Evolutionary conservation across 495 filamentous ascomycete species (phyloP).

Genomic region (Penicillium parvum): DNA sequence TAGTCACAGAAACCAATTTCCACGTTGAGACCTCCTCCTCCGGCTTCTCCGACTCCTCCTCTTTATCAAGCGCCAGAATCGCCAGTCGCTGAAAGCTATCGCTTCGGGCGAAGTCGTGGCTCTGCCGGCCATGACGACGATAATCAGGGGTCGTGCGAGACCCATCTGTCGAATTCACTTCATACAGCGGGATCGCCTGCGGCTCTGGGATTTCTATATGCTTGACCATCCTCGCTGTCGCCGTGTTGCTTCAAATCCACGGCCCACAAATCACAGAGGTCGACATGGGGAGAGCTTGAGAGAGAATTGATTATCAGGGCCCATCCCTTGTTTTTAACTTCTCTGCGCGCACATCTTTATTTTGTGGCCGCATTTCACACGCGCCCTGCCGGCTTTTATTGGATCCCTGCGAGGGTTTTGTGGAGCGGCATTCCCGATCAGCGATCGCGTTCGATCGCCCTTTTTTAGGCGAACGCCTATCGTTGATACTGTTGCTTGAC

Average conservation of each 20-base stretch:
- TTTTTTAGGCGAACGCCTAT: no score
- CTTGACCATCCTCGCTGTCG: not conserved
- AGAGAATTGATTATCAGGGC: not conserved
- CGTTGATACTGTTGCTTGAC: no score
- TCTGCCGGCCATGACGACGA: not conserved
- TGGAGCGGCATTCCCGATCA: not conserved
- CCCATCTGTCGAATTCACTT: not conserved
- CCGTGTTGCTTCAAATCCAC: not conserved
- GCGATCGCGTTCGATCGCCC: not conserved
- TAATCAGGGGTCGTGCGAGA: not conserved
- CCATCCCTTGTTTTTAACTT: not conserved
- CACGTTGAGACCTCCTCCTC: not conserved
- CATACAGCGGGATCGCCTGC: not conserved
- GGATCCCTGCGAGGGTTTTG: not conserved
- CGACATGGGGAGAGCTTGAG: not conserved
- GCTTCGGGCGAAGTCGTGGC: not conserved
- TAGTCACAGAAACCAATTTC: not conserved
- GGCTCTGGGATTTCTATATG: not conserved
- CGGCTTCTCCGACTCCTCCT: not conserved
- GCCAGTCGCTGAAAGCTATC: not conserved
- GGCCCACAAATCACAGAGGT: not conserved
- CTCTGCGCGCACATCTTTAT: not conserved
- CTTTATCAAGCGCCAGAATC: not conserved
- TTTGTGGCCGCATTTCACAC: not conserved
- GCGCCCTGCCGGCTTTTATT: not conserved